Evolutionary conservation across 768 basidiomycete genomes (phyloP), one percentile per base, ranked within the genome.

Genomic region (Boletus insuetus): DNA sequence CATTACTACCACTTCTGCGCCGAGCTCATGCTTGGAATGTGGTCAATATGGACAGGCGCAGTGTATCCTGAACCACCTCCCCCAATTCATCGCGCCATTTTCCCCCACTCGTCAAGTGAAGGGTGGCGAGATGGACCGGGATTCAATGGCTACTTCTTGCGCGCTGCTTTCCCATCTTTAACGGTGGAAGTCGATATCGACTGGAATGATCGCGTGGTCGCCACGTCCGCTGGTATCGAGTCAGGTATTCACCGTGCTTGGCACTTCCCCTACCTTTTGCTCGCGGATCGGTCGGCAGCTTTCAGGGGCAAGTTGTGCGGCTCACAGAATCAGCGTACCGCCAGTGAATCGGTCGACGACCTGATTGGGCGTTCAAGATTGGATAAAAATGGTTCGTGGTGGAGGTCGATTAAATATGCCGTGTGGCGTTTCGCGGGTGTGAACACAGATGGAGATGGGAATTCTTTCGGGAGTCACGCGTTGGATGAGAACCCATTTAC

Each of bases 1-100:
- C 92, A 94, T 67, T 94, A 92, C 69, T 94, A 93, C 70, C 92
- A 94, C 71, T 86, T 91, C 55, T 87, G 87, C 32, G 92, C 87
- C 0, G 92, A 94, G 66, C 82, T 91, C 45, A 73, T 91, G 53
- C 74, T 93, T 32, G 91, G 91, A 32, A 73, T 81, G 4, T 90
- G 89, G 79, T 81, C 88, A 2, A 81, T 90, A 62, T 90, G 86
- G 86, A 75, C 77, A 43, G 85, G 85, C 35, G 78, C 85, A 7
- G 56, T 59, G 17, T 62, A 66, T 53, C 53, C 68, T 41, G 56
- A 54, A n/a, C 55, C 60, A 43, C 78, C 83, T 16, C 85, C 87
- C 0, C 76, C 79, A 0, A 77, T 92, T 19, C 72, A 83, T 61
- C 84, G 91, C 39, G 76, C 81, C 12, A 89, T 93, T 63, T 91